Evolutionary conservation across 352 stramenopile species (phyloP).

Genomic region (Peronospora tabacina): DNA sequence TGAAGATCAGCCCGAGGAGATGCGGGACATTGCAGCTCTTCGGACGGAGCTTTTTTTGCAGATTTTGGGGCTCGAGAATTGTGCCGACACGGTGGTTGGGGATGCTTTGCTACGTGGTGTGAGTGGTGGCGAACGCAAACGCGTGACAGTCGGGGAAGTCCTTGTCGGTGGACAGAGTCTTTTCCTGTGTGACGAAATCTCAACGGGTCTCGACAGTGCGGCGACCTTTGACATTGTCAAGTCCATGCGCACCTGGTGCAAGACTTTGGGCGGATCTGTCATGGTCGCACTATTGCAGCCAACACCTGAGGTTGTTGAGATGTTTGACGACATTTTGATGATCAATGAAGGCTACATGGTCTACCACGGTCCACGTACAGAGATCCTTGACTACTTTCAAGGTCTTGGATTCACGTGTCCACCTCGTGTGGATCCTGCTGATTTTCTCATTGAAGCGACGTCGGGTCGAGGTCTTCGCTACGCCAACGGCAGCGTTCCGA

Average conservation of each 20-base stretch:
- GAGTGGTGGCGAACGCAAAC: slow-evolving; percentile 80
- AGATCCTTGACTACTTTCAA: slow-evolving; percentile 83
- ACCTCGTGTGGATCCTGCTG: slow-evolving; percentile 50
- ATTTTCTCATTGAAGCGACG: slow-evolving; percentile 66
- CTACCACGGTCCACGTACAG: slow-evolving; percentile 83
- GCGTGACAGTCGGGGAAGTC: slow-evolving; percentile 79
- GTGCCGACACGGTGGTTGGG: slow-evolving; percentile 92
- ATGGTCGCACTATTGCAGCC: slow-evolving; percentile 37
- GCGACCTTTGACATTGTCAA: slow-evolving; percentile 54
- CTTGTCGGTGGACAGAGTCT: slow-evolving; percentile 46
- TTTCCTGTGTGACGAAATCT: slow-evolving; percentile 74
- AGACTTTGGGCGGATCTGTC: slow-evolving; percentile 28
- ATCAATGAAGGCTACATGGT: slow-evolving; percentile 90
- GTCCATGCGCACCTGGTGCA: slow-evolving; percentile 43
- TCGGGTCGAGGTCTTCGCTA: slow-evolving; percentile 48
- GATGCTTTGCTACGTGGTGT: slow-evolving; percentile 82
- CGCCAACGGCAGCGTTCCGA: slow-evolving; percentile 31
- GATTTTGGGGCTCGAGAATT: slow-evolving; percentile 81
- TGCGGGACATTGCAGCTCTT: slow-evolving; percentile 62
- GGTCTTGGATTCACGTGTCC: slow-evolving; percentile 63
- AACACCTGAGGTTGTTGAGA: slow-evolving; percentile 88
- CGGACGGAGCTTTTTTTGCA: slow-evolving; percentile 66
- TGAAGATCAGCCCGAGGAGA: slow-evolving; percentile 55
- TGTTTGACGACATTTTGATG: slow-evolving; percentile 95
- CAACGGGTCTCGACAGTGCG: slow-evolving; percentile 46